Conservation (phyloP, 106 monocot species). For the Dendrobium chrysotoxum region DNA sequence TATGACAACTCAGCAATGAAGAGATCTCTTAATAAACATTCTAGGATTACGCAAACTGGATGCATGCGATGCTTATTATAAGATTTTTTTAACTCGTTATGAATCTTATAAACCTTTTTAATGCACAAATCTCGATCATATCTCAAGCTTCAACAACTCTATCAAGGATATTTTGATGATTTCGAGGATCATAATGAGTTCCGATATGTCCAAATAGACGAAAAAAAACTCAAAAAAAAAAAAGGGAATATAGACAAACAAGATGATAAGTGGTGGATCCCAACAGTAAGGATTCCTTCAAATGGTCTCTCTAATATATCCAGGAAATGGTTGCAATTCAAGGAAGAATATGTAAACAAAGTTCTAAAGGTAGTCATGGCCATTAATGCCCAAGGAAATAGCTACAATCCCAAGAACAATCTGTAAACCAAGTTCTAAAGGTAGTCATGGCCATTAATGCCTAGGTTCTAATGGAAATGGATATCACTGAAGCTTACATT, state of each 20-base stretch:
- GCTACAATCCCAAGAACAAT: slow-evolving; percentile 37
- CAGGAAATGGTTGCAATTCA: slow-evolving; percentile 33
- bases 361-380: slow-evolving; percentile 67
- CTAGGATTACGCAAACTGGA: slow-evolving; percentile 62
- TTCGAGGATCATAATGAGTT: slow-evolving; percentile 74
- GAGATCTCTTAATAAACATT: slow-evolving; percentile 62
- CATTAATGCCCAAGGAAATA: slow-evolving; percentile 54
- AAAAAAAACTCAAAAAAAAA: slow-evolving; percentile 34
- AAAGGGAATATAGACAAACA: slow-evolving; percentile 28
- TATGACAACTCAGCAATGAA: slow-evolving; percentile 55
- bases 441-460: slow-evolving; percentile 68
- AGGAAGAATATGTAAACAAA: slow-evolving; percentile 46
- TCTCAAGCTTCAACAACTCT: neutral
- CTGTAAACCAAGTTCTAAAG: slow-evolving; percentile 54
- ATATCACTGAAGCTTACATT: slow-evolving; percentile 53
- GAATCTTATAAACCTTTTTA: neutral
- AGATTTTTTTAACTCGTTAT: slow-evolving; percentile 7
- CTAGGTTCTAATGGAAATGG: slow-evolving; percentile 54
- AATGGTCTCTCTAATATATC: slow-evolving; percentile 37
- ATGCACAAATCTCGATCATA: neutral
- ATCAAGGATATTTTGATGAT: slow-evolving; percentile 44
- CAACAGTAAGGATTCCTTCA: slow-evolving; percentile 40
- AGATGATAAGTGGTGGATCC: slow-evolving; percentile 67
- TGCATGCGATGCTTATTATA: slow-evolving; percentile 68
- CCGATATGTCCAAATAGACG: slow-evolving; percentile 51